Evolutionary conservation across 2,329 filamentous ascomycete genomes (phyloP), one percentile per base, ranked within the genome.

Genomic region (Calonectria ilicicola): DNA sequence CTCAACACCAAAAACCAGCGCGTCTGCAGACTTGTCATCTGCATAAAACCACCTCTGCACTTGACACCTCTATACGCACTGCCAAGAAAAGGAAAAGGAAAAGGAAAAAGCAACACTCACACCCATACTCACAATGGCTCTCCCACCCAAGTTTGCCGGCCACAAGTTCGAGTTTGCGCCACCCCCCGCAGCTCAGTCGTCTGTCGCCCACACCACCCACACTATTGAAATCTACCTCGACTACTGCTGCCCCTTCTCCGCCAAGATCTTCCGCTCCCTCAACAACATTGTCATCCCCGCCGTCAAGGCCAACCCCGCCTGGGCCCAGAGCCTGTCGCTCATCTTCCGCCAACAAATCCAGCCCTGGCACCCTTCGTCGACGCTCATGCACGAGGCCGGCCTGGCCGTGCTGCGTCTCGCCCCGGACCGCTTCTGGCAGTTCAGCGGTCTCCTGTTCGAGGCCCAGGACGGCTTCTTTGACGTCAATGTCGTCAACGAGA

Each of bases 261-360:
- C 88, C 73, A 87, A 88, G 81, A 85, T 95, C 79, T 98, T 97
- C 90, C 90, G 92, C 75, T 96, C 94, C 2, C 85, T 98, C 78
- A 92, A 93, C 84, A 86, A 84, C 70, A 84, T 87, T 35, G 90
- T 98, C 71, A 87, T 91, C 72, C 93, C 94, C 1, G 83, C 90
- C 60, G 88, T 98, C 77, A 87, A 89, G 73, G 79, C 87, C 63
- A 91, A 92, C 79, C 92, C 93, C 75, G 78, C 85, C 27, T 88
- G 86, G 82, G 82, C 86, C 17, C 77, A 86, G 72, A 89, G 88
- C 73, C 86, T 98, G 3, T 89, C 94, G 78, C 88, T 98, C 78
- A 90, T 98, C 80, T 94, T 98, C 88, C 93, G 96, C 63, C 96
- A 96, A 83, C 95, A 98, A 83, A 91, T 98, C 80, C 95, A 98